Evolutionary conservation across 2,329 filamentous ascomycete genomes (phyloP), one percentile per base, ranked within the genome.

Genomic region (Tolypocladium ovalisporum): DNA sequence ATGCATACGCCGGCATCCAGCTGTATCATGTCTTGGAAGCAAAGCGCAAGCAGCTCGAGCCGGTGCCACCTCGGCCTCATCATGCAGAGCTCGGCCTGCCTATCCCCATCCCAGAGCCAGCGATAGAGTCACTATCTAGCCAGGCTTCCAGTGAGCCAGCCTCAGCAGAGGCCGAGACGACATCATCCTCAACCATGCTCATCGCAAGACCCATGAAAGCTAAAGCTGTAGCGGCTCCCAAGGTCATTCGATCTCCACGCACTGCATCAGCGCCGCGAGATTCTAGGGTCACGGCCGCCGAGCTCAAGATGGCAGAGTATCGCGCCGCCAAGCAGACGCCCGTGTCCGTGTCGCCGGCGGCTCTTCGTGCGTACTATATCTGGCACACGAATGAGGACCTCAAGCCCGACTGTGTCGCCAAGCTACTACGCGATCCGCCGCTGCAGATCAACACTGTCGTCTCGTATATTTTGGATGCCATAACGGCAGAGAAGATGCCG

Each of bases 1-100:
- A 96, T 69, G 87, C 90, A 0, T 97, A 96, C 67, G 90, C 88
- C 59, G 83, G 85, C 49, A 72, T 88, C 13, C 86, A 89, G 57
- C 75, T 97, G 1, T 96, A 84, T 65, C 77, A 89, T 59, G 78
- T 80, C 1, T 75, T 96, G 51, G 86, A 97, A 58, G 73, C 81
- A 54, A 82, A 87, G 64, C 79, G 92, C 19, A 76, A 82, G 63
- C 74, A 76, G 8, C 75, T 96, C 60, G 71, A 82, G 15, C 90
- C 90, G 1, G 79, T 74, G 2, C 92, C 92, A 6, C 87, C 88
- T 4, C 76, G 82, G 8, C 90, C 91, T 1, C 77, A 80, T 19
- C 79, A 84, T 63, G 85, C 82, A 4, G 91, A 95, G 66, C 75
- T 85, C 5, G 78, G 85, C 49, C 65, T 81, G 29, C 85, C 86